A percentile compares a stretch with the other conserved stretches of the same genome.
phyloP scores from a whole-genome alignment of 2,329 filamentous ascomycete species.

The Clarireedia monteithiana region DNA sequence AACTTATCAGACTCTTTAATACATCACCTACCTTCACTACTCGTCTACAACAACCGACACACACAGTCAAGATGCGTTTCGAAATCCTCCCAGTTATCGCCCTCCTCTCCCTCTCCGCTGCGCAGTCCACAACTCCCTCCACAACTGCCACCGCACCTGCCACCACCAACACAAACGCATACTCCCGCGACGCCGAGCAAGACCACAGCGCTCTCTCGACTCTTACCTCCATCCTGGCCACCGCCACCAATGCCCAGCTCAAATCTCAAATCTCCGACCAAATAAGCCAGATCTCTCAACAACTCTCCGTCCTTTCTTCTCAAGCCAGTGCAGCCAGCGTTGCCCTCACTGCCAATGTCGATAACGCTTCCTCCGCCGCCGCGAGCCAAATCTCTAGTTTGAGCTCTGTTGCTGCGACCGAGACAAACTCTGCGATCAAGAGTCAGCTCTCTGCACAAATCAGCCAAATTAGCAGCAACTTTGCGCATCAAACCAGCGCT shows the following conservation, averaged over 20 bases:
- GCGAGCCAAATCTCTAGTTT: not conserved
- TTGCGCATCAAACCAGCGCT: conserved; percentile 15
- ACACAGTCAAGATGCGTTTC: conserved; percentile 6
- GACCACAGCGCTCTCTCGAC: not conserved
- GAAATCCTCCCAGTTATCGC: conserved; percentile 1
- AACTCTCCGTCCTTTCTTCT: not conserved
- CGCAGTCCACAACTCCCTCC: not conserved
- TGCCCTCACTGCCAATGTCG: not conserved
- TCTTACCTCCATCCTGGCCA: not conserved
- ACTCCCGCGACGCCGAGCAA: not conserved
- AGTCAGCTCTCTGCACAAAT: conserved; percentile 8
- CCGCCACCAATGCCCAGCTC: not conserved
- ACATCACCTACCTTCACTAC: too few relatives aligned
- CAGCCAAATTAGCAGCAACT: conserved; percentile 1
- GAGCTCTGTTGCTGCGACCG: not conserved
- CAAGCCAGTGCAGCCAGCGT: not conserved
- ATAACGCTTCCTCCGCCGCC: not conserved
- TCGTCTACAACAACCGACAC: not conserved
- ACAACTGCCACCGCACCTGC: not conserved
- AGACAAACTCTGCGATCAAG: not conserved
- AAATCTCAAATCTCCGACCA: conserved; percentile 1
- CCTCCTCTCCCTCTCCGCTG: not conserved
- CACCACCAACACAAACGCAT: not conserved
- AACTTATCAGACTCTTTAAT: too few relatives aligned
- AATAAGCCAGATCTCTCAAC: not conserved